Conservation (phyloP, 2,329 filamentous ascomycete species). For the Xylaria digitata region DNA sequence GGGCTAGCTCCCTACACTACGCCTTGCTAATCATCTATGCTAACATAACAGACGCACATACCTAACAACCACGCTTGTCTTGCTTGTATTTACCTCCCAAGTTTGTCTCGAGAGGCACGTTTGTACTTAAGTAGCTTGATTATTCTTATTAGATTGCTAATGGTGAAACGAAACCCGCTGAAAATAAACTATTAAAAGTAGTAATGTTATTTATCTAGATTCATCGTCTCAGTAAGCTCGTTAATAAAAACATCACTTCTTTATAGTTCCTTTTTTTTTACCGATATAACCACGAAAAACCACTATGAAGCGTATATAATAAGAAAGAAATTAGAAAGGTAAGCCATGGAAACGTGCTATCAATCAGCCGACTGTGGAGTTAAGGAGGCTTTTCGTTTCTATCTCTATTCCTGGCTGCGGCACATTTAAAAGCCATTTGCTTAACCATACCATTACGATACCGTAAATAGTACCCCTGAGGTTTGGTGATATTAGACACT, state of each 20-base stretch:
- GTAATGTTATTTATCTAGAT: background rate
- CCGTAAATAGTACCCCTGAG: background rate
- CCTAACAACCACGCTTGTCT: background rate
- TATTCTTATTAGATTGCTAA: background rate
- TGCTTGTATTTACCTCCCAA: background rate
- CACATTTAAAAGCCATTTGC: background rate
- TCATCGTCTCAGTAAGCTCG: constrained; percentile 2
- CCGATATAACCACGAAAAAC: background rate
- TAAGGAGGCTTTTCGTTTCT: background rate
- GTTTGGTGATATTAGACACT: background rate
- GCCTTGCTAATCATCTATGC: background rate
- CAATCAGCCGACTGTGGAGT: background rate
- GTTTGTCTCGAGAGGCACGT: background rate
- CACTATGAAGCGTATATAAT: background rate
- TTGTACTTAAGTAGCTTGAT: background rate
- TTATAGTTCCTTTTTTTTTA: background rate
- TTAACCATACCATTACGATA: constrained; percentile 1
- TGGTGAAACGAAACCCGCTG: background rate
- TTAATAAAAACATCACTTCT: background rate
- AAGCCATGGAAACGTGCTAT: background rate
- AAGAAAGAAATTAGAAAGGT: background rate
- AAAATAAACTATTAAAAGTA: background rate
- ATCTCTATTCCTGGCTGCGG: background rate
- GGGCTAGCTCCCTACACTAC: background rate
- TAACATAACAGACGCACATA: no score